phyloP scores from a whole-genome alignment of 768 basidiomycete genomes.

The Lactarius sanguifluus region DNA sequence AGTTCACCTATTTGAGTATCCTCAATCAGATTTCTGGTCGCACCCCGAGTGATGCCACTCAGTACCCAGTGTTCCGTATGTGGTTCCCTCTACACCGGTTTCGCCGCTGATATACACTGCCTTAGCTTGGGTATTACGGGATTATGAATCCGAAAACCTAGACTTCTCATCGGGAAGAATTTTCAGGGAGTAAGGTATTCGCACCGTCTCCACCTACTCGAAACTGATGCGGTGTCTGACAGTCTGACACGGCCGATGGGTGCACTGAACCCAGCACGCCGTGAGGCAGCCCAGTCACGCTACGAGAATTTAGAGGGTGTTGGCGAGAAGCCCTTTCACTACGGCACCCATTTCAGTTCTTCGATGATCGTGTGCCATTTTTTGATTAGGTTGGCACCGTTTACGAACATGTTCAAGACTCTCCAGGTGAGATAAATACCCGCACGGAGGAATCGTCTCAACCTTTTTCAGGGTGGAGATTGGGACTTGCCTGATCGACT shows the following conservation, averaged over 20 bases:
- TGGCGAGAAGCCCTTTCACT: slow-evolving; percentile 86
- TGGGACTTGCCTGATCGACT: slow-evolving; percentile 92
- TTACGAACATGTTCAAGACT: slow-evolving; percentile 94
- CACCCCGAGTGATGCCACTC: slow-evolving; percentile 92
- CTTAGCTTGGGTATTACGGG: slow-evolving; percentile 84
- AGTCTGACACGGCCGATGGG: slow-evolving; percentile 88
- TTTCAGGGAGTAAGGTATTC: slow-evolving; percentile 66
- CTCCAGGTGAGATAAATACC: slow-evolving; percentile 49
- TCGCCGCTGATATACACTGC: slow-evolving; percentile 2
- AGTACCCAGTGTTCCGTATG: slow-evolving; percentile 90
- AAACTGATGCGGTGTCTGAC: slow-evolving; percentile 1
- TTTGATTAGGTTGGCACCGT: slow-evolving; percentile 85
- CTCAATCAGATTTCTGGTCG: slow-evolving; percentile 91
- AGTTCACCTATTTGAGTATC: slow-evolving; percentile 90
- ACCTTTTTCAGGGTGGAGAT: slow-evolving; percentile 69
- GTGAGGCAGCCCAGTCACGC: slow-evolving; percentile 72
- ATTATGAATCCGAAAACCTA: slow-evolving; percentile 72
- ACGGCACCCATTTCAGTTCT: slow-evolving; percentile 93
- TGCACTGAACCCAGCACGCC: slow-evolving; percentile 70
- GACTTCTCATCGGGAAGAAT: slow-evolving; percentile 61
- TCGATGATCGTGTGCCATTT: slow-evolving; percentile 98
- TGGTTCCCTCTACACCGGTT: slow-evolving; percentile 7
- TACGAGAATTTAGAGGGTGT: slow-evolving; percentile 77
- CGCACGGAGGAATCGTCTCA: neutral
- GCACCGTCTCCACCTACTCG: neutral